Evolutionary conservation across 2,329 filamentous ascomycete genomes (phyloP).

Genomic region (Didymella glomerata): DNA sequence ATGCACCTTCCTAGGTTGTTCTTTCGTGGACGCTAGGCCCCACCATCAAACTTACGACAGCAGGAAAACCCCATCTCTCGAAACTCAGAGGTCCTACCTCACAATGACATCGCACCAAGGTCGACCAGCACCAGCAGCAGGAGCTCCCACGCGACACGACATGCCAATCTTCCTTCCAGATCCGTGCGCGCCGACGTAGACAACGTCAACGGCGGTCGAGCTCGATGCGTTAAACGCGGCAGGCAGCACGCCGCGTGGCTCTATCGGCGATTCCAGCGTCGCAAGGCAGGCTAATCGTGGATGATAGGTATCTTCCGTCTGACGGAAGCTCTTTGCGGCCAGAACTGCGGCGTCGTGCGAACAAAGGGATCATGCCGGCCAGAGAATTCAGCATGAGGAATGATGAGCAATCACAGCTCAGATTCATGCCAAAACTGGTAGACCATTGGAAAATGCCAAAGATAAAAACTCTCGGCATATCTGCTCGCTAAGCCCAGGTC

Average conservation of each 20-base stretch:
- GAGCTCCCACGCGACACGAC: not conserved
- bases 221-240: slow-evolving; percentile 9
- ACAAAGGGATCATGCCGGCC: not conserved
- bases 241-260: slow-evolving; percentile 1
- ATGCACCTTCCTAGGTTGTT: slow-evolving; percentile 1
- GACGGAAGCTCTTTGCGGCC: not conserved
- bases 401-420: slow-evolving; percentile 1
- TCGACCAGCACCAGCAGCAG: not conserved
- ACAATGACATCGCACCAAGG: slow-evolving; percentile 1
- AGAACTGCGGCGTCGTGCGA: not conserved
- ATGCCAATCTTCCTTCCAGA: slow-evolving; percentile 4
- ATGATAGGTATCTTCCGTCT: not conserved
- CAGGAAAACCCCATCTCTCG: not conserved
- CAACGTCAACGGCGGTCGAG: slow-evolving; percentile 3
- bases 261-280: slow-evolving; percentile 9
- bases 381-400: not conserved
- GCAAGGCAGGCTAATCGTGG: slow-evolving; percentile 3
- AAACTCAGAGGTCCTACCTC: not conserved
- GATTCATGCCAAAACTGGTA: not conserved
- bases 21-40: slow-evolving; percentile 5
- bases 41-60: not conserved
- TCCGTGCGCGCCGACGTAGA: slow-evolving; percentile 2
- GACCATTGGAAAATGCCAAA: not conserved
- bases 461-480: slow-evolving; percentile 6
- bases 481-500: slow-evolving; percentile 8